These are phyloP conservation scores for Spatholobus suberectus DNA, from an alignment of 306 rosid species.

Conservation along the genomic window DNA sequence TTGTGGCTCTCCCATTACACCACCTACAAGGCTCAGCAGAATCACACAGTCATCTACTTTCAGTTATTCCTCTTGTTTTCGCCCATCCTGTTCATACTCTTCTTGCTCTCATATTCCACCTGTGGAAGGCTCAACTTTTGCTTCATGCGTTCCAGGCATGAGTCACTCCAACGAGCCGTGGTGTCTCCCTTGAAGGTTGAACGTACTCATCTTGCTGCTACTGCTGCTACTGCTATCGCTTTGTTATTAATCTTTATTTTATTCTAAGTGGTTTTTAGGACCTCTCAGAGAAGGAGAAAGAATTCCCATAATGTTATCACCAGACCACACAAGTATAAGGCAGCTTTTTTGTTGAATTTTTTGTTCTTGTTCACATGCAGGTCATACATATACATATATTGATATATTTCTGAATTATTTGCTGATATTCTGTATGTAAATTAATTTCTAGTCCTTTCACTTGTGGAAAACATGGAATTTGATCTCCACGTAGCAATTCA, in stretches of 20 bases:
- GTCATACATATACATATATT: background rate
- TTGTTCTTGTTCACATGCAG: conserved; percentile 12
- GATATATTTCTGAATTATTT: background rate
- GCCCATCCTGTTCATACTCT: conserved; percentile 53
- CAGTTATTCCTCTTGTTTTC: conserved; percentile 53
- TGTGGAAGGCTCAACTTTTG: conserved; percentile 44
- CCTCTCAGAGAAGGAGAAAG: conserved; percentile 31
- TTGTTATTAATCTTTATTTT: conserved; percentile 53
- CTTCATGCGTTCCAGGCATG: background rate
- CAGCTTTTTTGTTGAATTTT: background rate
- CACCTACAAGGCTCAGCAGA: conserved; percentile 48
- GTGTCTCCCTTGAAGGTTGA: conserved; percentile 46
- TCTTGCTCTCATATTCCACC: conserved; percentile 52
- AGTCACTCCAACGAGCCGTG: conserved; percentile 5
- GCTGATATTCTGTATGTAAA: background rate
- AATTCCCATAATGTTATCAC: background rate
- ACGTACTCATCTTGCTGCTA: conserved; percentile 51
- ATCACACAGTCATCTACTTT: conserved; percentile 40
- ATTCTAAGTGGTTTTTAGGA: conserved; percentile 50
- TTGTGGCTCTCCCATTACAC: conserved; percentile 63
- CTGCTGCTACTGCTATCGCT: conserved; percentile 48
- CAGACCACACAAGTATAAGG: background rate
- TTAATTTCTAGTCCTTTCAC: background rate
- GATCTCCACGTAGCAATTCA: background rate
- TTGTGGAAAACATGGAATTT: background rate